phyloP scores from a whole-genome alignment of 83 land plant genomes.

The Isoetes engelmannii region DNA sequence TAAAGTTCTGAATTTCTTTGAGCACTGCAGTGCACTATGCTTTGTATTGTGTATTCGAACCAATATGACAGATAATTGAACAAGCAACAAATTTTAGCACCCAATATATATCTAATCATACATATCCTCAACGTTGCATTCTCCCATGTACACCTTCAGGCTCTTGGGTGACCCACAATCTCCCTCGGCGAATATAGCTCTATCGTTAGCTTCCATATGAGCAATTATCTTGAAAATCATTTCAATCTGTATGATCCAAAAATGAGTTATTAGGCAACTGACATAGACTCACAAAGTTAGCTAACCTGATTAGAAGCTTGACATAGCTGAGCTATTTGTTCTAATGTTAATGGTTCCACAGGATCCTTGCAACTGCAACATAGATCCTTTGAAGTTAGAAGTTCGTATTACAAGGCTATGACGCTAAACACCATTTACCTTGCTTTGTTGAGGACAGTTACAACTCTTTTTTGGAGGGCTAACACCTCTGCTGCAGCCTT shows the following conservation, averaged over 20 bases:
- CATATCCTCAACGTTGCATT: conserved; percentile 81
- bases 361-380: conserved; percentile 84
- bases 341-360: conserved; percentile 78
- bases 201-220: conserved; percentile 94
- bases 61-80: no score
- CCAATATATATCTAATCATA: conserved; percentile 29
- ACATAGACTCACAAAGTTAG: not conserved
- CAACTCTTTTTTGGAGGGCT: conserved; percentile 88
- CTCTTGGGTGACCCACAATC: conserved; percentile 86
- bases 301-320: conserved; percentile 69
- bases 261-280: not conserved
- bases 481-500: conserved; percentile 94
- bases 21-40: no score
- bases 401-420: not conserved
- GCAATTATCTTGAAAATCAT: conserved; percentile 85
- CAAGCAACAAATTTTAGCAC: no score
- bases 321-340: conserved; percentile 85
- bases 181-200: conserved; percentile 89
- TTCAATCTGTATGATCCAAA: conserved; percentile 28
- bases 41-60: no score
- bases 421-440: conserved; percentile 39
- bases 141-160: conserved; percentile 76
- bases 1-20: no score
- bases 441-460: conserved; percentile 77
- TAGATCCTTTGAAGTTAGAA: not conserved